Conservation (phyloP, 345 rosid genomes). For the Capsella bursapastoris region DNA sequence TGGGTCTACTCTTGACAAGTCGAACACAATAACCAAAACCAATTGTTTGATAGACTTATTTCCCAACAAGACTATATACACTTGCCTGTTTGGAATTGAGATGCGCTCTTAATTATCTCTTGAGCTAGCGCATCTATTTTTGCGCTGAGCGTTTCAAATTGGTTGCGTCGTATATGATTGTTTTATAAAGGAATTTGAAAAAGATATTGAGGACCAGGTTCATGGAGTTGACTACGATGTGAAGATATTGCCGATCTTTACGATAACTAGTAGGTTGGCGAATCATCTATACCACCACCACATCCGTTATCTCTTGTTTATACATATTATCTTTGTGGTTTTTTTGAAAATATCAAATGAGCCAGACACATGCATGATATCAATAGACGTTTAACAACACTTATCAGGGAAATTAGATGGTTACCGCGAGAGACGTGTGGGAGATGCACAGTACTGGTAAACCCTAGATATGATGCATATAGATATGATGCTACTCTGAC, state of each 20-base stretch:
- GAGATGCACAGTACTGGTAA: neutral
- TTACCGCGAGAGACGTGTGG: neutral
- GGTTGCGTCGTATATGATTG: too few species aligned
- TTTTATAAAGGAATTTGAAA: too few species aligned
- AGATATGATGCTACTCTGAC: neutral
- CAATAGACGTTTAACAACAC: conserved; percentile 1
- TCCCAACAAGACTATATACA: neutral
- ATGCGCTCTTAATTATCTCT: neutral
- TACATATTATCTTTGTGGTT: neutral
- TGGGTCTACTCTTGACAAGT: neutral
- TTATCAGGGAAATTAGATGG: neutral
- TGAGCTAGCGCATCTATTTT: neutral
- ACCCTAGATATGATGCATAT: neutral
- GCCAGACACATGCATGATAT: neutral
- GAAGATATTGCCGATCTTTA: neutral
- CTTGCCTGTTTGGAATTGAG: neutral
- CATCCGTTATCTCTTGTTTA: neutral
- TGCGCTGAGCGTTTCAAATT: neutral
- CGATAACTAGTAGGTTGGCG: neutral
- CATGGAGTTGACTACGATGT: neutral
- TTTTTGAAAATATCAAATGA: neutral
- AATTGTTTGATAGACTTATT: neutral
- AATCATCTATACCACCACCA: neutral
- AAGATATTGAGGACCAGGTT: neutral
- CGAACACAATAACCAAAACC: neutral